Evolutionary conservation across 2,329 filamentous ascomycete genomes (phyloP), one percentile per base, ranked within the genome.

Genomic region (Trichoderma sp.): DNA sequence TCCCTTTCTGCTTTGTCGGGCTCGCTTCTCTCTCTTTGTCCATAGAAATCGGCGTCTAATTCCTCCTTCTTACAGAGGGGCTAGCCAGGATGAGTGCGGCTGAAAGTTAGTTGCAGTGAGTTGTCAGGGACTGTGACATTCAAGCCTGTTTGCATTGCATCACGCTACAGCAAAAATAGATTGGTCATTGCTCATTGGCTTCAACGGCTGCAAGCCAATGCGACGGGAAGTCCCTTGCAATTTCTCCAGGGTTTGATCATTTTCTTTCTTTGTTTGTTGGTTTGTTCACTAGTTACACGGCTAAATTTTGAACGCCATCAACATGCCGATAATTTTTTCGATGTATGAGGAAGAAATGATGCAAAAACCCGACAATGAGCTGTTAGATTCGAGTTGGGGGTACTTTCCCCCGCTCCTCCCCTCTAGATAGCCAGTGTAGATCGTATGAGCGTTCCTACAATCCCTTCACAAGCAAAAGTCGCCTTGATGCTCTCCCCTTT

Each of bases 381-480:
- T 49, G 33, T 35, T 16, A 21, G 5, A 16, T 6, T 13, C 24
- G 16, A 40, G 31, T 6, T 29, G 19, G 49, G 29, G 61, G 5
- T 31, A 10, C 13, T 27, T 10, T 24, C 16, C 24, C 19, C 16
- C 31, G 7, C 31, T 31, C 33, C 33, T 11, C 11, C 33, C 13
- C 47, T 10, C 40, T 47, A 68, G 29, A 70, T 21, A 27, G 33
- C 11, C 61, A 77, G 47, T 29, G 71, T 70, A 60, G 72, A 71
- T 21, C 76, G 73, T 49, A 85, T 76, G 37, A 82, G 77, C 0
- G 88, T 89, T 1, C 88, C 88, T 3, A 89, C 92, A 74, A 98
- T 91, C 55, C 93, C 90, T 79, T 97, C 95, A 72, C 94, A 98
- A 78, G 92, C 92, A 60, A 94, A 88, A 70, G 89, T 92, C 29